A percentile compares a stretch with the other conserved stretches of the same genome.
phyloP scores from a whole-genome alignment of 805 yeast genomes.

The Millerago galiae region DNA sequence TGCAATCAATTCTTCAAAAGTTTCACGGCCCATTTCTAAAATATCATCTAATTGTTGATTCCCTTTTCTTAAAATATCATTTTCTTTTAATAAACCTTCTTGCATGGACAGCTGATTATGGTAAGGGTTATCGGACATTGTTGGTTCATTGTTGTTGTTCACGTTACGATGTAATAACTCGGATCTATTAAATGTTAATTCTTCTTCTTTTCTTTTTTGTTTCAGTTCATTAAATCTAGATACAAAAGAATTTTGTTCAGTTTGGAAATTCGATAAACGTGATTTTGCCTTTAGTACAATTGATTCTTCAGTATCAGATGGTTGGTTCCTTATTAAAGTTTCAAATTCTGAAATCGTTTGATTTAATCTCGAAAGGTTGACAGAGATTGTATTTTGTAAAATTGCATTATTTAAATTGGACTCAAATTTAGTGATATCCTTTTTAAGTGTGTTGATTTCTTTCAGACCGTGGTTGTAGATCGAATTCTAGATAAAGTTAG shows the following conservation, averaged over 20 bases:
- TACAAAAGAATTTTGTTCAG: slow-evolving; percentile 27
- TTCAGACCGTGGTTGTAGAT: slow-evolving; percentile 85
- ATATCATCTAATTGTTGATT: slow-evolving; percentile 83
- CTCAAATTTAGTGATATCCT: slow-evolving; percentile 64
- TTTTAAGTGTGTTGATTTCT: slow-evolving; percentile 67
- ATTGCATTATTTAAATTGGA: slow-evolving; percentile 34
- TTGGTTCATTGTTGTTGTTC: slow-evolving; percentile 14
- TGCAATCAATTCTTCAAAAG: slow-evolving; percentile 78
- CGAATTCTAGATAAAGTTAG: slow-evolving; percentile 49
- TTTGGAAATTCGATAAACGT: slow-evolving; percentile 52
- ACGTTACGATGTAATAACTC: slow-evolving; percentile 36
- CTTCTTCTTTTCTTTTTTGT: slow-evolving; percentile 26
- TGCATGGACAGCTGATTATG: slow-evolving; percentile 25
- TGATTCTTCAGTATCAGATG: neutral
- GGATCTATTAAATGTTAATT: slow-evolving; percentile 36
- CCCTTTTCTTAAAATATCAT: slow-evolving; percentile 55
- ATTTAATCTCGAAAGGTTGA: slow-evolving; percentile 66
- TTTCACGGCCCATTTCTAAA: slow-evolving; percentile 79
- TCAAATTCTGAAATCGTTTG: slow-evolving; percentile 71
- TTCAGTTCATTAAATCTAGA: slow-evolving; percentile 30
- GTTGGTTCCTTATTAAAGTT: slow-evolving; percentile 17
- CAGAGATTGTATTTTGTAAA: slow-evolving; percentile 40
- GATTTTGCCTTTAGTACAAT: slow-evolving; percentile 41
- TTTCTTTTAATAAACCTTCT: slow-evolving; percentile 65
- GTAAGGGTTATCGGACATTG: slow-evolving; percentile 24